phyloP scores from a whole-genome alignment of 352 stramenopile species.

The Phytopythium litorale region DNA sequence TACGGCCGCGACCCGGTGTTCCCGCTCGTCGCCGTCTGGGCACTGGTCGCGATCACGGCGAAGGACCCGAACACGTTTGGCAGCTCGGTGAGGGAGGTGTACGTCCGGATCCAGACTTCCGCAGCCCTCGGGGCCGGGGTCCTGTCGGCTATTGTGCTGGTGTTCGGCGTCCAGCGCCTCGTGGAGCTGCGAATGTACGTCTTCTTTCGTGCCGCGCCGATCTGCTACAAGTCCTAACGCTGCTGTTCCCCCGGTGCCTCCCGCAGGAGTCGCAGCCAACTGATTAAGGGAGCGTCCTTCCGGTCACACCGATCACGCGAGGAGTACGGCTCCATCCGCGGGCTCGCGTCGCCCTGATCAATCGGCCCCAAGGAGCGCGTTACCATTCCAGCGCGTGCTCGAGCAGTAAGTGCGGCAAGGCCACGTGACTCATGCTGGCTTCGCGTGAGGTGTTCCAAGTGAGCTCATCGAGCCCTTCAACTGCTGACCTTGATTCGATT shows the following conservation, averaged over 20 bases:
- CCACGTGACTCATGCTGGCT: too few species aligned
- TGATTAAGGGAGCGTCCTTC: neutral
- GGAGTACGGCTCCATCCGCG: conserved; percentile 26
- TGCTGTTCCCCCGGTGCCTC: neutral
- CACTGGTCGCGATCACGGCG: conserved; percentile 42
- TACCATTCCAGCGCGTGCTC: neutral
- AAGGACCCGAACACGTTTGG: conserved; percentile 31
- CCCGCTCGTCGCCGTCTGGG: conserved; percentile 45
- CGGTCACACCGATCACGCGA: conserved; percentile 9
- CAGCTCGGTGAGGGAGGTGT: conserved; percentile 17
- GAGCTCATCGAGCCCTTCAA: neutral
- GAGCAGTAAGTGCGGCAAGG: too few species aligned
- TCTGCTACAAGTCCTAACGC: neutral
- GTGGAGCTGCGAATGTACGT: conserved; percentile 24
- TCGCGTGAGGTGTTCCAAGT: neutral
- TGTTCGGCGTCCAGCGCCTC: conserved; percentile 28
- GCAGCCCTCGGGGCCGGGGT: conserved; percentile 33
- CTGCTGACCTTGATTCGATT: neutral
- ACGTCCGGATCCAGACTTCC: conserved; percentile 34
- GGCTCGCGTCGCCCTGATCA: conserved; percentile 13
- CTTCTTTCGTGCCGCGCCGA: too few species aligned
- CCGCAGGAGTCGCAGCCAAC: neutral
- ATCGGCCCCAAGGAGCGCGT: neutral
- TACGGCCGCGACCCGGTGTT: conserved; percentile 58
- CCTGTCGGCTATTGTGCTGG: conserved; percentile 21